Evolutionary conservation across 2,329 filamentous ascomycete genomes (phyloP).

Genomic region (Botrytis pseudocinerea): DNA sequence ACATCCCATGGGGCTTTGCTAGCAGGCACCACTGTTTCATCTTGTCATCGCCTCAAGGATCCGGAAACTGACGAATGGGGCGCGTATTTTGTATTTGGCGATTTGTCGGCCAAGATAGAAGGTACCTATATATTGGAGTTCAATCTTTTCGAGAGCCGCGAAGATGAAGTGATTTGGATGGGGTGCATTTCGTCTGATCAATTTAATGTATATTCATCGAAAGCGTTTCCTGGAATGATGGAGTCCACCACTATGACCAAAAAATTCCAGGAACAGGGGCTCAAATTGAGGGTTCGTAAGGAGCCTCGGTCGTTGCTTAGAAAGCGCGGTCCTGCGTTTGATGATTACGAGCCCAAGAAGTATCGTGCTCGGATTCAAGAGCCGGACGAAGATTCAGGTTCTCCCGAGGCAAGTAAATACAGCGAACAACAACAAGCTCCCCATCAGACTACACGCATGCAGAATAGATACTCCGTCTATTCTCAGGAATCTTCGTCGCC

Average conservation of each 20-base stretch:
- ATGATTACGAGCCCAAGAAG: slow-evolving; percentile 39
- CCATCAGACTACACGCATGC: slow-evolving; percentile 10
- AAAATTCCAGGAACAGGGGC: slow-evolving; percentile 83
- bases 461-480: slow-evolving; percentile 19
- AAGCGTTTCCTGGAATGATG: slow-evolving; percentile 75
- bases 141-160: slow-evolving; percentile 70
- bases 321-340: slow-evolving; percentile 39
- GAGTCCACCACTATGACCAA: slow-evolving; percentile 81
- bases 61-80: slow-evolving; percentile 69
- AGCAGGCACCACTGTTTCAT: slow-evolving; percentile 75
- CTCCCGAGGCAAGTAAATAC: slow-evolving; percentile 16
- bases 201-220: slow-evolving; percentile 66
- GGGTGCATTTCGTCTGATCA: slow-evolving; percentile 57
- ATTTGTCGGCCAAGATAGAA: slow-evolving; percentile 75
- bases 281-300: slow-evolving; percentile 78
- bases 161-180: slow-evolving; percentile 34
- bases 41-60: slow-evolving; percentile 79
- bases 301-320: slow-evolving; percentile 61
- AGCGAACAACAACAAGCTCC: slow-evolving; percentile 4
- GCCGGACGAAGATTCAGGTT: background rate
- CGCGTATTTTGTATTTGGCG: slow-evolving; percentile 88
- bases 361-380: slow-evolving; percentile 29
- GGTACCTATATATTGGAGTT: slow-evolving; percentile 75
- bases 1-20: slow-evolving; percentile 51
- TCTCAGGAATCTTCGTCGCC: slow-evolving; percentile 13